Conservation (phyloP, 768 basidiomycete species). For the Phaffia tasmanica region DNA sequence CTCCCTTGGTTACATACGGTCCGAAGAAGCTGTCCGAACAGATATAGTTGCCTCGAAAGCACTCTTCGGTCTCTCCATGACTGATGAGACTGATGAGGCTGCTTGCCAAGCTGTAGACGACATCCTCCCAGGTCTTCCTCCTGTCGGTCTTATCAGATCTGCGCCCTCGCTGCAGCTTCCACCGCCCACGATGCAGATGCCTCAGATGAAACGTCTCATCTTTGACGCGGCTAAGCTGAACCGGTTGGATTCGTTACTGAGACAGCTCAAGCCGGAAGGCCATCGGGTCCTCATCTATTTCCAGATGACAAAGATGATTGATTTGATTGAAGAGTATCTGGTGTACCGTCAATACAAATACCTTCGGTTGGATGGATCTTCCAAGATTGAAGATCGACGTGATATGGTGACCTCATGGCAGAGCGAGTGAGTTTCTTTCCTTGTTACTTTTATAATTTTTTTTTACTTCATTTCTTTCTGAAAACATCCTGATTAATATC, state of each 20-base stretch:
- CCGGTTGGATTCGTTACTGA: constrained; percentile 72
- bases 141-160: constrained; percentile 54
- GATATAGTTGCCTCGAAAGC: constrained; percentile 64
- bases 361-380: constrained; percentile 80
- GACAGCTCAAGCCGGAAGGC: constrained; percentile 81
- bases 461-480: background rate
- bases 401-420: constrained; percentile 99
- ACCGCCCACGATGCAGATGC: constrained; percentile 73
- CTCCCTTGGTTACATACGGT: constrained; percentile 68
- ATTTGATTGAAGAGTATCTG: constrained; percentile 95
- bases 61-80: constrained; percentile 70
- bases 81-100: constrained; percentile 50
- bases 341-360: constrained; percentile 96
- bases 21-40: constrained; percentile 49
- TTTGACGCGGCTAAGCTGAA: constrained; percentile 95
- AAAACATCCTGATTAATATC: background rate
- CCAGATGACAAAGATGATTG: constrained; percentile 99
- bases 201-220: constrained; percentile 85
- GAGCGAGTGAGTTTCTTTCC: constrained; percentile 55
- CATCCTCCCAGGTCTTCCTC: constrained; percentile 52
- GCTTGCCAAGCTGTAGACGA: constrained; percentile 45
- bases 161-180: constrained; percentile 68
- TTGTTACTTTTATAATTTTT: background rate
- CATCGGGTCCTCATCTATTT: constrained; percentile 94
- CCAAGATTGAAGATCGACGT: constrained; percentile 85